phyloP scores from a whole-genome alignment of 257 asterid species.

The Cynanchum wilfordii region DNA sequence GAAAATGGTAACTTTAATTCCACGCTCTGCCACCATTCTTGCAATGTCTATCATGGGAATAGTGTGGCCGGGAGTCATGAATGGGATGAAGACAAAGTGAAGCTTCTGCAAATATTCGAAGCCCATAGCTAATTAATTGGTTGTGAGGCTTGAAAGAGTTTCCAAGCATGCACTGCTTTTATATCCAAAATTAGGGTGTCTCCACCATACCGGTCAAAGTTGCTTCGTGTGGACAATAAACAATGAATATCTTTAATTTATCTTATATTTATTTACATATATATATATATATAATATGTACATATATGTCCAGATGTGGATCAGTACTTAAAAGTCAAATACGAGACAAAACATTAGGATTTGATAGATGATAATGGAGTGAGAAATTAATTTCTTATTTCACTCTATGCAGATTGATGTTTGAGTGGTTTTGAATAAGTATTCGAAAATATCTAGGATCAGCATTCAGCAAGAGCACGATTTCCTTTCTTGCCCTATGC shows the following conservation, averaged over 20 bases:
- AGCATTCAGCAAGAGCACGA: constrained; percentile 25
- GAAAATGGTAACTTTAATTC: constrained; percentile 30
- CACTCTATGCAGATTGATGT: neutral
- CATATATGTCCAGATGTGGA: no score
- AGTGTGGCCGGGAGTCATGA: constrained; percentile 50
- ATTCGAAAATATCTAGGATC: constrained; percentile 16
- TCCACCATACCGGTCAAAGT: no score
- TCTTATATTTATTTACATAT: no score
- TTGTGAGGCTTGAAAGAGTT: no score
- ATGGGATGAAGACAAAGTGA: constrained; percentile 39
- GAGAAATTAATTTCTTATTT: neutral
- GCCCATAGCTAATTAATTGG: neutral
- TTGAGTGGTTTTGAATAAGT: neutral
- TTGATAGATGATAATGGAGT: no score
- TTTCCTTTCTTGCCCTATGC: constrained; percentile 19
- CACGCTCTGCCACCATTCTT: constrained; percentile 25
- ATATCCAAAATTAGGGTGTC: no score
- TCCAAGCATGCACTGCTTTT: no score
- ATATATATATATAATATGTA: no score
- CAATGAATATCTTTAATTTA: no score
- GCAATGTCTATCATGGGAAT: constrained; percentile 51
- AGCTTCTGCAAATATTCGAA: neutral
- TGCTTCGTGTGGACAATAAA: no score
- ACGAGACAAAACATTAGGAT: no score
- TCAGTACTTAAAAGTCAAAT: no score